Evolutionary conservation across 169 alveolate species (phyloP).

Genomic region (Toxoplasma gondii): DNA sequence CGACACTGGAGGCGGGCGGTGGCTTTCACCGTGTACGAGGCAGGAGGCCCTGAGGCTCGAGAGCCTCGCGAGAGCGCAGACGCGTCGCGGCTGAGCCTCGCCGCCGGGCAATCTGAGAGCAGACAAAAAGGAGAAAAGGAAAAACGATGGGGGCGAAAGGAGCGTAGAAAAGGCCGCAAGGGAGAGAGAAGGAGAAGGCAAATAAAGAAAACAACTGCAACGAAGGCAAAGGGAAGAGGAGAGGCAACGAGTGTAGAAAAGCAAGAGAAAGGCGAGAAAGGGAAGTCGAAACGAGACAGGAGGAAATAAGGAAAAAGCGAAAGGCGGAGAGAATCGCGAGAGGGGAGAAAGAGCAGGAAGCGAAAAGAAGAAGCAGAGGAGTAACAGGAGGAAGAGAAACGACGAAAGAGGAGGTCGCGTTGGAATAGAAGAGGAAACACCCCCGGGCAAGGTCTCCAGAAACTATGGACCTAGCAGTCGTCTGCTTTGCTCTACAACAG

Average conservation of each 20-base stretch:
- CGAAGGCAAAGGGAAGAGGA: too few species aligned
- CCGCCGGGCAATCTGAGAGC: too few species aligned
- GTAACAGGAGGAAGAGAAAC: background rate
- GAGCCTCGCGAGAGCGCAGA: background rate
- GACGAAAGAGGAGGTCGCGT: background rate
- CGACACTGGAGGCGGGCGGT: slow-evolving; percentile 92
- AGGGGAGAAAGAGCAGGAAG: background rate
- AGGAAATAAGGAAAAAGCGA: background rate
- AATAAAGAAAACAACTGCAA: too few species aligned
- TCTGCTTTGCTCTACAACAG: too few species aligned
- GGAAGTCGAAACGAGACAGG: too few species aligned
- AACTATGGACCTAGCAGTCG: too few species aligned
- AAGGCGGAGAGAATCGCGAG: background rate
- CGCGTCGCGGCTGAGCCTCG: background rate
- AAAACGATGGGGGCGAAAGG: background rate
- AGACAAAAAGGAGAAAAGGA: background rate
- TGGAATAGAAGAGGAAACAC: background rate
- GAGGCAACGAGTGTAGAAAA: too few species aligned
- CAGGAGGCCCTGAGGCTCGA: background rate
- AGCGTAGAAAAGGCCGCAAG: background rate
- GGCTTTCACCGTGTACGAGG: slow-evolving; percentile 90
- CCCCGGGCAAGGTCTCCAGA: too few species aligned
- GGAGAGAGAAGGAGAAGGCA: too few species aligned
- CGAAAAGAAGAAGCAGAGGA: background rate
- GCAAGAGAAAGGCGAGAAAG: too few species aligned